Evolutionary conservation across 352 stramenopile species (phyloP).

Genomic region (Pythium volutum): DNA sequence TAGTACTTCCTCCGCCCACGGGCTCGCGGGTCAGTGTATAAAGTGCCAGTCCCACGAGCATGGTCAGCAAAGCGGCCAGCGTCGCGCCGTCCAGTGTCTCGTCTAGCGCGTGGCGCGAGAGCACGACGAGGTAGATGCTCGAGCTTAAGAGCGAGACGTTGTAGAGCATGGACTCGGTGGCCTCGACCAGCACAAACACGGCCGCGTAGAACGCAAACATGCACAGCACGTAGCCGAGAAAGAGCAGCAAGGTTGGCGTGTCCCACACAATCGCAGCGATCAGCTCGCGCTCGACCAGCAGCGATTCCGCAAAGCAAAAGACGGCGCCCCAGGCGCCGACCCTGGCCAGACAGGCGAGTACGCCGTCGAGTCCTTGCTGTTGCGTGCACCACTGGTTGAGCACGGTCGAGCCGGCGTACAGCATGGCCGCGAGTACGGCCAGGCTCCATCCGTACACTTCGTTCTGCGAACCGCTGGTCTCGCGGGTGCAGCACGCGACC

Average conservation of each 20-base stretch:
- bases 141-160: constrained; percentile 36
- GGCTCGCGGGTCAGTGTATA: constrained; percentile 27
- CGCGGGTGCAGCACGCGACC: constrained; percentile 18
- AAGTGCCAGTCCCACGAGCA: constrained; percentile 32
- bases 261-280: constrained; percentile 32
- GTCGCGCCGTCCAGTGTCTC: constrained; percentile 22
- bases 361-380: constrained; percentile 17
- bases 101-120: constrained; percentile 28
- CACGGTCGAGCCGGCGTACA: constrained; percentile 41
- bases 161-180: constrained; percentile 32
- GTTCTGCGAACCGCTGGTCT: constrained; percentile 19
- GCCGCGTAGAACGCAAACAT: constrained; percentile 43
- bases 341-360: constrained; percentile 33
- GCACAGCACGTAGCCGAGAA: constrained; percentile 31
- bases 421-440: constrained; percentile 27
- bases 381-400: constrained; percentile 39
- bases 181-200: constrained; percentile 31
- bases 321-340: constrained; percentile 31
- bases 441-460: constrained; percentile 36
- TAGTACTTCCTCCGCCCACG: neutral
- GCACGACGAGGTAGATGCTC: constrained; percentile 37
- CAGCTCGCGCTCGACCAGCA: constrained; percentile 25
- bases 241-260: constrained; percentile 24
- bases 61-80: constrained; percentile 24
- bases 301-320: constrained; percentile 30